These are phyloP conservation scores for Corynascus novoguineensis DNA, from an alignment of 495 filamentous ascomycete species.

Conservation along the genomic window DNA sequence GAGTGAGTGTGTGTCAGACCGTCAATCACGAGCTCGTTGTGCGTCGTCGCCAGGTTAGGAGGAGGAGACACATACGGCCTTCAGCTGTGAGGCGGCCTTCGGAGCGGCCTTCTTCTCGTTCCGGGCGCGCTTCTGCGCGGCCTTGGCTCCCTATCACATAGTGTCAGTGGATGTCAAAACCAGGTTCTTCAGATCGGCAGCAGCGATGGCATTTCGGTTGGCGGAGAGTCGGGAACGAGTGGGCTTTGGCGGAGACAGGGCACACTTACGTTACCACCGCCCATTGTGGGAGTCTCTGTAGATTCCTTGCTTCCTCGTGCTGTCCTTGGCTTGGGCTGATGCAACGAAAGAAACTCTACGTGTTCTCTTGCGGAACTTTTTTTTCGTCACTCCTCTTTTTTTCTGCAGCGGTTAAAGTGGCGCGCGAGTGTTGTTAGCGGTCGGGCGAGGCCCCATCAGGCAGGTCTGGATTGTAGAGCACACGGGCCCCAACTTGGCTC, in stretches of 20 bases:
- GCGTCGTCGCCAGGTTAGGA: not conserved
- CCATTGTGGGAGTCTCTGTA: constrained; percentile 35
- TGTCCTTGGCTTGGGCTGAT: not conserved
- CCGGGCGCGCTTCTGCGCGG: constrained; percentile 53
- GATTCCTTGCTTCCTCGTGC: not conserved
- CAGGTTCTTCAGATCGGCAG: constrained; percentile 4
- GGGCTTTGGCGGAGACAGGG: not conserved
- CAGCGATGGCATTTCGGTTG: constrained; percentile 1
- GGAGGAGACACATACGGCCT: constrained; percentile 36
- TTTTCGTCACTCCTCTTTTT: too few species aligned
- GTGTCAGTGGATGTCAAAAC: constrained; percentile 1
- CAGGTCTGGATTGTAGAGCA: not conserved
- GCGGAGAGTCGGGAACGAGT: constrained; percentile 4
- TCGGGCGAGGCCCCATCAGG: not conserved
- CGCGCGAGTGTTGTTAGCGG: constrained; percentile 6
- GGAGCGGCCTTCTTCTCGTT: constrained; percentile 44
- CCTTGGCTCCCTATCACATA: constrained; percentile 48
- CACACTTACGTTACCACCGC: constrained; percentile 46
- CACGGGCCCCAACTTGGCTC: not conserved
- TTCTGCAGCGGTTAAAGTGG: constrained; percentile 15
- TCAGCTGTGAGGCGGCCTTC: constrained; percentile 53
- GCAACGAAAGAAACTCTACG: not conserved
- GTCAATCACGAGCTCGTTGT: not conserved
- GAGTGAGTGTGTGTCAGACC: constrained; percentile 2
- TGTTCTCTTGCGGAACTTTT: not conserved